Percentiles rank a stretch among this genome's conserved stretches.
Evolutionary conservation across 306 rosid genomes (phyloP).

Genomic region (Inga oerstediana): DNA sequence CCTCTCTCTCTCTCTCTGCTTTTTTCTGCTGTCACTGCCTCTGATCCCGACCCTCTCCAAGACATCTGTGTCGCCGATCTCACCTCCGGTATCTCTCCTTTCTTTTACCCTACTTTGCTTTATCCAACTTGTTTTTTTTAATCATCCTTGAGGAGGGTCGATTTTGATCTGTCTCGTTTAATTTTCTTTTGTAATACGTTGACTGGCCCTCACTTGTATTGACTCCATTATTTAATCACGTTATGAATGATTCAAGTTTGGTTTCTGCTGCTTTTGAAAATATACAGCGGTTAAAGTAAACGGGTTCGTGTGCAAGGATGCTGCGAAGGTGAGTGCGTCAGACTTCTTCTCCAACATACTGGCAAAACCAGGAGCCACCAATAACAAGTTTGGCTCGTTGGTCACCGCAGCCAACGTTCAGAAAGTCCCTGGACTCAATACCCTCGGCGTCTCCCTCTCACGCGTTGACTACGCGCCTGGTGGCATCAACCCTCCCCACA

Average conservation of each 20-base stretch:
- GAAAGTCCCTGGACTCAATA: constrained; percentile 84
- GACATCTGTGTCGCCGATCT: constrained; percentile 90
- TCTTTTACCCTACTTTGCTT: not conserved
- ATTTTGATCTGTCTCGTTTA: constrained; percentile 2
- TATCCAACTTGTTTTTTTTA: not conserved
- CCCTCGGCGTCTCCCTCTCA: constrained; percentile 81
- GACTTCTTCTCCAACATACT: constrained; percentile 68
- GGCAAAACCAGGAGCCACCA: constrained; percentile 74
- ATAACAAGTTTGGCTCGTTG: constrained; percentile 66
- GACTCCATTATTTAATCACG: not conserved
- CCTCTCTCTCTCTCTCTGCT: constrained; percentile 52
- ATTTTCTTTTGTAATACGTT: constrained; percentile 9
- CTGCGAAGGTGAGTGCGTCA: constrained; percentile 47
- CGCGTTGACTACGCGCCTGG: constrained; percentile 87
- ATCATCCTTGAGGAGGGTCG: not conserved
- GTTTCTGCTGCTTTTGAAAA: constrained; percentile 8
- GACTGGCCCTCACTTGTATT: not conserved
- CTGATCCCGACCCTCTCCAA: constrained; percentile 90
- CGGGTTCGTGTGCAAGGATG: constrained; percentile 74
- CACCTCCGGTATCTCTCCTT: constrained; percentile 54
- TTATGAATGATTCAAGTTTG: not conserved
- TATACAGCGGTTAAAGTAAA: constrained; percentile 62
- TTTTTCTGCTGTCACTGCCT: constrained; percentile 36
- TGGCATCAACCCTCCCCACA: constrained; percentile 94
- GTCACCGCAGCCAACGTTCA: constrained; percentile 78